These are phyloP conservation scores for Vigna mungo DNA, from an alignment of 306 rosid genomes.

Conservation along the genomic window DNA sequence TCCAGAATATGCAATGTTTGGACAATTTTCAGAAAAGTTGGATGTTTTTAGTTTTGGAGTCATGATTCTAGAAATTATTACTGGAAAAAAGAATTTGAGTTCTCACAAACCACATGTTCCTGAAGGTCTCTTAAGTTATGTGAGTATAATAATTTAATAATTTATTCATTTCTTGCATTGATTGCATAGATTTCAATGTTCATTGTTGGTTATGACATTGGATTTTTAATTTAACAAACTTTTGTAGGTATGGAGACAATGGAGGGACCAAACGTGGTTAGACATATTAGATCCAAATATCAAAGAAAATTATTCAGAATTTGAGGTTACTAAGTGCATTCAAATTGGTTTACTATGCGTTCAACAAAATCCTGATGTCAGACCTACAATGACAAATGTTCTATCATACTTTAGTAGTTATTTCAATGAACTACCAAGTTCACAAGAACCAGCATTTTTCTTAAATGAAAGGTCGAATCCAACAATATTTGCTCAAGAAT, in stretches of 20 bases:
- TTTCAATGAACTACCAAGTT: not conserved
- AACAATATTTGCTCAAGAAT: not conserved
- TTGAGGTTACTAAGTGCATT: not conserved
- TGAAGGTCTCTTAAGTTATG: not conserved
- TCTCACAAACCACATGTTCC: not conserved
- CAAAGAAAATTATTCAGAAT: no score
- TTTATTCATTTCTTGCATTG: no score
- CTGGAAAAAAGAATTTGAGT: not conserved
- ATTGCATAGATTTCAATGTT: no score
- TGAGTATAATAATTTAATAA: not conserved
- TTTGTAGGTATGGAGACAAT: no score
- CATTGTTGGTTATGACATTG: no score
- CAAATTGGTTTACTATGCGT: not conserved
- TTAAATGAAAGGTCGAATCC: not conserved
- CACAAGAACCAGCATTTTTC: not conserved
- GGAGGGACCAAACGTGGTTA: not conserved
- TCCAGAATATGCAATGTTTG: not conserved
- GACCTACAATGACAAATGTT: not conserved
- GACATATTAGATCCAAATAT: not conserved
- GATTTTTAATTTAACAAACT: not conserved
- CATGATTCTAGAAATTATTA: not conserved
- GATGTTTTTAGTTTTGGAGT: slow-evolving; percentile 1
- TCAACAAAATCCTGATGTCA: not conserved
- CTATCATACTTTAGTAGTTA: not conserved
- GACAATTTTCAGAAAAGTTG: not conserved